Percentiles rank a stretch among this genome's conserved stretches.
Evolutionary conservation across 2,329 filamentous ascomycete genomes (phyloP).

Genomic region (Raffaelea albimanens): DNA sequence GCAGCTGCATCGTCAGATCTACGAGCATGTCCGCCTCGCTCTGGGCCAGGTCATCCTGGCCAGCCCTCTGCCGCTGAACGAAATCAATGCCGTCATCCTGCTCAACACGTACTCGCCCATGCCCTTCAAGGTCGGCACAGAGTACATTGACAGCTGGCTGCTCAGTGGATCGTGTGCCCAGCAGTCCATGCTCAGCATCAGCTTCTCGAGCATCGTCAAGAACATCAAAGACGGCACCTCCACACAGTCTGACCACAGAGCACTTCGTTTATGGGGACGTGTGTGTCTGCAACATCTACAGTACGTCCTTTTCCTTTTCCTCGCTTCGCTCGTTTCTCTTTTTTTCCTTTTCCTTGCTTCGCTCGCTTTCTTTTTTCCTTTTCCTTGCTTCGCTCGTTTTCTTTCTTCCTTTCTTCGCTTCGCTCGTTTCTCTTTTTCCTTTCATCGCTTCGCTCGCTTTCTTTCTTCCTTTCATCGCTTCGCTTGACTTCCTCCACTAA

Average conservation of each 20-base stretch:
- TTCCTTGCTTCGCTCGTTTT: no score
- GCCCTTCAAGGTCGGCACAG: slow-evolving; percentile 25
- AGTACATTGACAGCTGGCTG: slow-evolving; percentile 31
- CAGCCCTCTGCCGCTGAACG: neutral
- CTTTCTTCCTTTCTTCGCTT: no score
- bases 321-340: no score
- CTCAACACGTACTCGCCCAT: neutral
- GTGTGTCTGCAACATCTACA: slow-evolving; percentile 1
- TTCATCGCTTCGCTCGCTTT: no score
- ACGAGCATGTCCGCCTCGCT: neutral
- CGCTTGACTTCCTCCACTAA: no score
- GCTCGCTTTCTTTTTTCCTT: no score
- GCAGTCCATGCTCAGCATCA: slow-evolving; percentile 2
- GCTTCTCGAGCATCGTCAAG: neutral
- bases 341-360: no score
- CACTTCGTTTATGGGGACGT: neutral
- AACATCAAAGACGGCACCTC: neutral
- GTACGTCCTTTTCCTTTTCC: no score
- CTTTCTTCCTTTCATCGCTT: no score
- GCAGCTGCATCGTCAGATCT: neutral
- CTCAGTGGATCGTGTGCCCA: slow-evolving; percentile 1
- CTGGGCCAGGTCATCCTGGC: neutral
- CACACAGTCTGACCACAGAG: neutral
- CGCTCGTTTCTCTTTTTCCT: no score
- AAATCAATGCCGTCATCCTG: neutral